Base-by-base conservation (phyloP, 306 rosid genomes). In the Medicago arabica region DNA sequence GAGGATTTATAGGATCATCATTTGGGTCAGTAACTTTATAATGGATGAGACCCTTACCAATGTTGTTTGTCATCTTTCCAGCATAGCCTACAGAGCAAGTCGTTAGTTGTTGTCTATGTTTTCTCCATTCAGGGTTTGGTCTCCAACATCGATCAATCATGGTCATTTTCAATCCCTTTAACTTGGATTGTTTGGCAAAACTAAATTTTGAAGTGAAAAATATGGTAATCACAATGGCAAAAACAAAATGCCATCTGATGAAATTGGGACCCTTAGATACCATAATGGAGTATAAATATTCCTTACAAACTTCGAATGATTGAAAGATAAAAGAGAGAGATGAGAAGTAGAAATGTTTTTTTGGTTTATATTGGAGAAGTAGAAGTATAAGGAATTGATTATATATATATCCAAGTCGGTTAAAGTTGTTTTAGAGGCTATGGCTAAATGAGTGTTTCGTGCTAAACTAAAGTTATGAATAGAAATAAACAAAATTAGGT, bases 101-200 rank as follows among this genome's bases (percentile, higher is more conserved):
- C 38, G 79, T 83, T 34, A 81, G 72, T 34, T 78, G 79, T 13
- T 75, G 2, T 3, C 71, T 60, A 9, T 81, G 58, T 1, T 25
- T 70, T 21, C 78, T 68, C 85, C 83, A 85, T 18, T 69, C 51
- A 4, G 60, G 71, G 74, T 81, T 57, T 17, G 11, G 6, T 59
- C 83, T 84, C 83, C 83, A 81, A 28, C 87, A 77, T 5, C 36
- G 5, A 77, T 84, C 85, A 63, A 84, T 81, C 9, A 40, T 77
- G 15, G 81, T 84, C 72, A 77, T 77, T 65, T 64, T 68, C 54
- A 73, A 3, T 4, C 71, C 78, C 28, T 3, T 16, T 54, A 69
- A 14, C 50, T 80, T 68, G 2, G 58, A 18, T 74, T 69, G 9
- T 39, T 79, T 74, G 13, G 76, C 80, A 2, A 0, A 54, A 55